Evolutionary conservation across 2,329 filamentous ascomycete species (phyloP).

Genomic region (Curvularia lunata): DNA sequence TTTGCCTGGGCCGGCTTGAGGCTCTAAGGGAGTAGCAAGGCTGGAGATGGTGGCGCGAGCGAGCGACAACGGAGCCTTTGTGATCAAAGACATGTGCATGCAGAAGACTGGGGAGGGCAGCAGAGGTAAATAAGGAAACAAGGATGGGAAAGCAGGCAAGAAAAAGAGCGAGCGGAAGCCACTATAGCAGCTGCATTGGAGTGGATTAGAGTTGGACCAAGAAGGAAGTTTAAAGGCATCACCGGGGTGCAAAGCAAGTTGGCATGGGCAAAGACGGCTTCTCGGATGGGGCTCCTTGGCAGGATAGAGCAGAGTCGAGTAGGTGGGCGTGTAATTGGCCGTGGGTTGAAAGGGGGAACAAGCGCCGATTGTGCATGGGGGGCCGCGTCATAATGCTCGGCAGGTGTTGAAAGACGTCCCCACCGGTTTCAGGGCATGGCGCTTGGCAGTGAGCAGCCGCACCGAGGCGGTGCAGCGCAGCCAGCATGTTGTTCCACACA

Average conservation of each 20-base stretch:
- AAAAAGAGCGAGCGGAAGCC: constrained; percentile 29
- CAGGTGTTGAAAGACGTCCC: constrained; percentile 24
- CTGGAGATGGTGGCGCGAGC: constrained; percentile 35
- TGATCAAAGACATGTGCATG: constrained; percentile 36
- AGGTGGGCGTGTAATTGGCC: constrained; percentile 29
- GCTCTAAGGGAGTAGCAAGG: constrained; percentile 20
- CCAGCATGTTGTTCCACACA: background rate
- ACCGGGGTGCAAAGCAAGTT: constrained; percentile 39
- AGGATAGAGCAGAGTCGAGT: constrained; percentile 32
- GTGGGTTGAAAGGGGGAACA: constrained; percentile 27
- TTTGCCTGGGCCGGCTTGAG: constrained; percentile 18
- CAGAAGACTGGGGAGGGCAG: constrained; percentile 12
- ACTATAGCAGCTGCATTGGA: constrained; percentile 35
- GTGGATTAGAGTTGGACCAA: constrained; percentile 20
- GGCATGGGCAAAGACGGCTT: constrained; percentile 44
- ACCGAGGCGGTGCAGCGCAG: constrained; percentile 11
- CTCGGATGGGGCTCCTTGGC: constrained; percentile 39
- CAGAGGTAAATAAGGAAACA: constrained; percentile 5
- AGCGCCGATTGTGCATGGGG: constrained; percentile 29
- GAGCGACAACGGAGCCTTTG: constrained; percentile 34
- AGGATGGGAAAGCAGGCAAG: constrained; percentile 18
- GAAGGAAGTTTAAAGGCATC: constrained; percentile 33
- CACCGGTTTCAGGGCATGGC: constrained; percentile 30
- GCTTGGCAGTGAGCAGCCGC: constrained; percentile 28
- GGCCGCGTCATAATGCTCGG: constrained; percentile 40